Evolutionary conservation across 805 yeast genomes (phyloP), one percentile per base, ranked within the genome.

Genomic region (Ogataea methylovora): DNA sequence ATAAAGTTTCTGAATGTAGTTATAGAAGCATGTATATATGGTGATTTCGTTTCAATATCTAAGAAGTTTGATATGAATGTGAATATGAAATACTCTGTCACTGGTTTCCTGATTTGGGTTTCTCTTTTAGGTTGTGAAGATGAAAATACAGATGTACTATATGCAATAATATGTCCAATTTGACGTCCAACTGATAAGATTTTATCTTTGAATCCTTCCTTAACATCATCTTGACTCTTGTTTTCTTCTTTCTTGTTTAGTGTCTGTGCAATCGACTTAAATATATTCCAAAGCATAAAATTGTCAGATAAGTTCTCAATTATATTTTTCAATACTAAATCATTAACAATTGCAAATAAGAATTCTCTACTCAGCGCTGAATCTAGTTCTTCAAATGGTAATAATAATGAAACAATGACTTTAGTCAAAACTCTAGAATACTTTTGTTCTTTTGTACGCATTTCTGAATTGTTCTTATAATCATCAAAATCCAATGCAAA

Each of bases 281-380:
- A 43, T 4, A 73, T 49, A 21, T 65, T 71, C 61, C 75, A 68
- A 2, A 73, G 42, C 49, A 69, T 63, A 53, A 69, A 73, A n/a
- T 73, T 73, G 36, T 73, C 74, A 8, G 67, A 55, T 12, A 73
- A 38, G 42, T 69, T 69, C 6, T 63, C 67, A 5, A 69, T 47
- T 1, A 63, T 42, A 36, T 62, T 70, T 27, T 51, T 51, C 27
- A 74, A 35, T 0, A 67, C 55, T 28, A 71, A 42, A 29, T 71
- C 76, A 17, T 63, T 57, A 11, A 71, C 27, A 4, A 74, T 37
- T 1, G 67, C 50, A 4, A 60, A 43, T 5, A 71, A 36, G 32
- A 74, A 63, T 17, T 59, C 49, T 5, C 48, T 42, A 2, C 67
- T 64, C 8, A 69, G 40, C 4, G 50, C 42, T 1, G 74, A 68